A percentile compares a stretch with the other conserved stretches of the same genome.
Conservation (phyloP, 495 filamentous ascomycete genomes). For the Penicillium argentinense region DNA sequence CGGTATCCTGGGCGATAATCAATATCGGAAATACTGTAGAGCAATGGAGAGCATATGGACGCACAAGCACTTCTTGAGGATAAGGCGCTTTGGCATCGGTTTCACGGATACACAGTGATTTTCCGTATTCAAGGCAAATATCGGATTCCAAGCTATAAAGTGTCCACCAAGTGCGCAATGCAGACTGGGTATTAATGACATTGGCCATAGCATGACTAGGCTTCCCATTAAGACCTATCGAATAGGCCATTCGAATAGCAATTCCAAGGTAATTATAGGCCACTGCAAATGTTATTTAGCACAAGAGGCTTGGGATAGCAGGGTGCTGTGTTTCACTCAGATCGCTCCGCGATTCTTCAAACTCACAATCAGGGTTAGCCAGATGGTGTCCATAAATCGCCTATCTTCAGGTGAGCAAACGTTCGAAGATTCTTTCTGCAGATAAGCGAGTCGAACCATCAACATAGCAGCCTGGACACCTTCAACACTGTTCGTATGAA, state of each 20-base stretch:
- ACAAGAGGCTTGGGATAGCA: not conserved
- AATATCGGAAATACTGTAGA: no score
- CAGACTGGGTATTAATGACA: not conserved
- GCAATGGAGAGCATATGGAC: not conserved
- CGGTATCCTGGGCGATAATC: not conserved
- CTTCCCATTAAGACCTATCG: conserved; percentile 11
- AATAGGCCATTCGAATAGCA: conserved; percentile 18
- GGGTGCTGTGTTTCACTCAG: no score
- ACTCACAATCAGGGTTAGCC: conserved; percentile 4
- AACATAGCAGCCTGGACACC: conserved; percentile 6
- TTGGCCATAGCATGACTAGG: not conserved
- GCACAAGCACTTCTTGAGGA: conserved; percentile 1
- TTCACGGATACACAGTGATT: conserved; percentile 13
- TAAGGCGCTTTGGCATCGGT: conserved; percentile 11
- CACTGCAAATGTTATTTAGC: conserved; percentile 6
- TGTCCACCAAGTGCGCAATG: conserved; percentile 9
- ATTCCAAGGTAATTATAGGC: conserved; percentile 15
- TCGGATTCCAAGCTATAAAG: conserved; percentile 15
- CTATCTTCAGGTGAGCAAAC: not conserved
- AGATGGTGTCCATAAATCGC: conserved; percentile 6
- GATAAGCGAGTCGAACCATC: conserved; percentile 1
- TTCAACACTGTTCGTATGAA: not conserved
- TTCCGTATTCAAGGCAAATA: conserved; percentile 11
- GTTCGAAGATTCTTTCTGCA: no score
- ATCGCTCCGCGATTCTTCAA: not conserved